These are phyloP conservation scores for Phascolomyces articulosus DNA, from an alignment of 371 early-diverging fungal species.

Conservation along the genomic window DNA sequence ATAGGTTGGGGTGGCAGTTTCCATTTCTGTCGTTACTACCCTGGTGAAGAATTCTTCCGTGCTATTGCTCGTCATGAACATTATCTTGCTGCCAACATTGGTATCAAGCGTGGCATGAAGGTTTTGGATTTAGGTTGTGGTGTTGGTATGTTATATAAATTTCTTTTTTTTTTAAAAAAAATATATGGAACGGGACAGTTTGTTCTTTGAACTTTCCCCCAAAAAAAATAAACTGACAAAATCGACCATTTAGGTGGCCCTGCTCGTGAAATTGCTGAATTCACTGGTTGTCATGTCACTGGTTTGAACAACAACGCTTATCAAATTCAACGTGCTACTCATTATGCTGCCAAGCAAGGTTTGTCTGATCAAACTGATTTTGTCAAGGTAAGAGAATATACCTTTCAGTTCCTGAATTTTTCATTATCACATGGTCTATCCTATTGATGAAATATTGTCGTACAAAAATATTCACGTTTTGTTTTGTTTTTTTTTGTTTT, in stretches of 20 bases:
- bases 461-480: not conserved
- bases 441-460: not conserved
- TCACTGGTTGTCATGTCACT: conserved; percentile 87
- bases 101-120: conserved; percentile 67
- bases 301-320: conserved; percentile 96
- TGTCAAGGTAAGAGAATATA: conserved; percentile 65
- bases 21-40: conserved; percentile 86
- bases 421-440: not conserved
- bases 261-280: conserved; percentile 87
- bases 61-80: conserved; percentile 93
- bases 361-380: conserved; percentile 66
- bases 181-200: too few species aligned
- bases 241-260: conserved; percentile 93
- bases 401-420: not conserved
- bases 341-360: conserved; percentile 71
- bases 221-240: not conserved
- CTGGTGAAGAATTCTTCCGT: conserved; percentile 77
- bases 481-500: not conserved
- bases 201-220: too few species aligned
- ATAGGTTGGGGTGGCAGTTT: conserved; percentile 89
- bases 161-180: not conserved
- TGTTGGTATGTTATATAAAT: conserved; percentile 19
- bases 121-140: conserved; percentile 70
- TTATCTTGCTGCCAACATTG: conserved; percentile 76
- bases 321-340: conserved; percentile 81